Conservation (phyloP, 2,329 filamentous ascomycete genomes). For the Apiospora saccharicola region DNA sequence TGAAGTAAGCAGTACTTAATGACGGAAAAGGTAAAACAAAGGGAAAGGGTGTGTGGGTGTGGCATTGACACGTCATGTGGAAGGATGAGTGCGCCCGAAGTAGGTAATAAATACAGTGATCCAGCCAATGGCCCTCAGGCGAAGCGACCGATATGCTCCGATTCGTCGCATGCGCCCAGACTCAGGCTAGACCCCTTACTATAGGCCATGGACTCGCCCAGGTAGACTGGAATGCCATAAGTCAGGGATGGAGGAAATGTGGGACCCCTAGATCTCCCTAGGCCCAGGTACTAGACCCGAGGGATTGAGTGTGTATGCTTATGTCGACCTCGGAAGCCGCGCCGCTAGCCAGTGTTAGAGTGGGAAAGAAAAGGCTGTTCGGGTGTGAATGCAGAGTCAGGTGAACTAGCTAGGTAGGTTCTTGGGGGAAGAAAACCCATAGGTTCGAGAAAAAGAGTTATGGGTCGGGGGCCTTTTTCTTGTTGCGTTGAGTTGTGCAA, state of each 20-base stretch:
- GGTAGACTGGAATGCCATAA: background rate
- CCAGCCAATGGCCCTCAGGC: conserved; percentile 1
- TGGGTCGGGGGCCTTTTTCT: background rate
- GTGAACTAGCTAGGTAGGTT: background rate
- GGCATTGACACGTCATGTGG: background rate
- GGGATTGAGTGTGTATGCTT: conserved; percentile 1
- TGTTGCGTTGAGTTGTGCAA: background rate
- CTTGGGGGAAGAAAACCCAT: background rate
- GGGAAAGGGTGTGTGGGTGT: background rate
- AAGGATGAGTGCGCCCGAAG: background rate
- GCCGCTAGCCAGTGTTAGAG: conserved; percentile 8
- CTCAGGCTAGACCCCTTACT: conserved; percentile 4
- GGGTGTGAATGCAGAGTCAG: conserved; percentile 9
- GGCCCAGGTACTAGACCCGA: background rate
- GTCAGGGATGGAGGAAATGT: conserved; percentile 4
- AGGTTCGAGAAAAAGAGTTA: background rate
- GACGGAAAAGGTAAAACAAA: background rate
- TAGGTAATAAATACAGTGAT: conserved; percentile 1
- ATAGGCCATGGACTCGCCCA: background rate
- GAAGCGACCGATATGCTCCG: conserved; percentile 13
- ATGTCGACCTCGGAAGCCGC: conserved; percentile 10
- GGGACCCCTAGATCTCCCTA: background rate
- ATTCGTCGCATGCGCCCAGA: conserved; percentile 1
- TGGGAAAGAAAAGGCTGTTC: background rate
- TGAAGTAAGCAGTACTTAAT: background rate